Evolutionary conservation across 75 land plant genomes (phyloP), one percentile per base, ranked within the genome.

Genomic region (Selaginella tamariscina): DNA sequence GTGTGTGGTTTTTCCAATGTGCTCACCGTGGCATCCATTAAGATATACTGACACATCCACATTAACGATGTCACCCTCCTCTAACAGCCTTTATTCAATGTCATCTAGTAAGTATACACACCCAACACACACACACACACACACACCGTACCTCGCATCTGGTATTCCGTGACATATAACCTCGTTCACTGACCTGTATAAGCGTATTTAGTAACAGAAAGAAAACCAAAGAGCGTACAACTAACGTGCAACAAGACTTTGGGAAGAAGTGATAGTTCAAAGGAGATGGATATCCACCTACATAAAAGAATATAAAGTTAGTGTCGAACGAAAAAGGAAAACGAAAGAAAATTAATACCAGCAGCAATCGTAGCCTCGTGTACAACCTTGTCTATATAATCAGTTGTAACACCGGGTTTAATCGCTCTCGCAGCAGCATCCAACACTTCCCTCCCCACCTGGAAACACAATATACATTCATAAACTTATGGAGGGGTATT

Each of bases 211-310:
- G n/a, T 65, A 33, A 28, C 67, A 57, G 65, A 49, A 21, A 2
- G 0, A 31, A 44, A 29, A 39, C 49, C 49, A 15, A 39, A 39
- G 11, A 39, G 49, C 5, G 5, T 5, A 39, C 5, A 39, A 84
- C 98, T 78, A 83, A 93, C 96, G 98, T 94, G 98, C 98, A 94
- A 79, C 96, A 89, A 72, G 98, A 94, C 68, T 94, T 94, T 32
- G 98, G 98, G 65, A 89, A 94, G 72, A 89, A 94, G 76, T 94
- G 79, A 74, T 94, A 94, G 67, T 94, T 94, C 55, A 94, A 75
- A 23, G 98, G 98, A 55, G 98, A 94, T 67, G 98, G 98, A 72
- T 94, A 94, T 24, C 83, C 98, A 49, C 98, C 98, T 89, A 89
- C 68, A 70, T 1, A 26, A 49, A 2, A 13, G 11, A 32, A 32